A percentile compares a stretch with the other conserved stretches of the same genome.
Evolutionary conservation across 306 rosid genomes (phyloP).

Genomic region (Dalbergia cultrata): DNA sequence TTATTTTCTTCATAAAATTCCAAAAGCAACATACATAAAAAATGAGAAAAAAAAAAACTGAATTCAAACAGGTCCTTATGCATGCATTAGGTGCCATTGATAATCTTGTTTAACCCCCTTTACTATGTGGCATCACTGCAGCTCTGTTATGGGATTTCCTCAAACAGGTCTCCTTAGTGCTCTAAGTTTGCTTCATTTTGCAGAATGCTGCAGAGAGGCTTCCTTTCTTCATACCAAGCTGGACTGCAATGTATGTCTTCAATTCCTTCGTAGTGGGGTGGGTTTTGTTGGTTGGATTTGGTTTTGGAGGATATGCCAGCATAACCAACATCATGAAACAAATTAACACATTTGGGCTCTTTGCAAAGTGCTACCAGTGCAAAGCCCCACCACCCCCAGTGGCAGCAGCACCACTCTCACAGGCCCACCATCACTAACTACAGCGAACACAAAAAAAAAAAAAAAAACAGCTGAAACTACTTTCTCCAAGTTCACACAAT

Average conservation of each 20-base stretch:
- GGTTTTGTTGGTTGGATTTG: slow-evolving; percentile 89
- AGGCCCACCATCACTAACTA: slow-evolving; percentile 46
- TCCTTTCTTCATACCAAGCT: slow-evolving; percentile 83
- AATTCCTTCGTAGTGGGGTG: slow-evolving; percentile 81
- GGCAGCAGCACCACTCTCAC: slow-evolving; percentile 49
- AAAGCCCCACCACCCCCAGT: slow-evolving; percentile 56
- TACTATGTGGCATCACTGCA: slow-evolving; percentile 11
- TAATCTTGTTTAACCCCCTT: background rate
- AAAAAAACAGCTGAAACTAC: slow-evolving; percentile 24
- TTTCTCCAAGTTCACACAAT: slow-evolving; percentile 34
- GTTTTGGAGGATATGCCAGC: slow-evolving; percentile 99
- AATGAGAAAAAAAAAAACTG: no score
- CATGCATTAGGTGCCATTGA: no score
- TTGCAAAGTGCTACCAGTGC: slow-evolving; percentile 81
- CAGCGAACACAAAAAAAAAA: slow-evolving; percentile 29
- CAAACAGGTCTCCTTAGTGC: slow-evolving; percentile 5
- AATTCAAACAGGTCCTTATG: no score
- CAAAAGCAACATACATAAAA: no score
- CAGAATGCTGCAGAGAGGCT: slow-evolving; percentile 98
- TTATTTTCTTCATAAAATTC: no score
- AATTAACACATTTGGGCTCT: slow-evolving; percentile 67
- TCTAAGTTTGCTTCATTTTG: slow-evolving; percentile 7
- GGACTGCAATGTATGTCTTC: slow-evolving; percentile 82
- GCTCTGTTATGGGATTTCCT: background rate
- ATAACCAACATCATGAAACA: slow-evolving; percentile 82